phyloP scores from a whole-genome alignment of 257 asterid species.

The Anisodus tanguticus region DNA sequence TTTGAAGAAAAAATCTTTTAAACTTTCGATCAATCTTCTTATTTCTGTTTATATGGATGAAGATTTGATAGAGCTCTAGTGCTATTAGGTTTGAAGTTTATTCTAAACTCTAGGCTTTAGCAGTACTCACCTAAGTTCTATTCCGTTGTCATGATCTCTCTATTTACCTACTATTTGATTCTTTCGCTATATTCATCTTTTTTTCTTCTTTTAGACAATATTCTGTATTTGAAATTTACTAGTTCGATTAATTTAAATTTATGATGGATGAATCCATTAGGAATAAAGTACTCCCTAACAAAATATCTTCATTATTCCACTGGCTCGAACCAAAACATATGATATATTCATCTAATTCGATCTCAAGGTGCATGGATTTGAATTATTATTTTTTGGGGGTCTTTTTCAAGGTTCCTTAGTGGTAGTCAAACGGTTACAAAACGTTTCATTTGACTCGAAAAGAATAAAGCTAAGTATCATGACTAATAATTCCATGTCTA shows the following conservation, averaged over 20 bases:
- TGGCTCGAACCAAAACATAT: neutral
- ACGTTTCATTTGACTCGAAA: conserved; percentile 13
- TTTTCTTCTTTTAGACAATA: neutral
- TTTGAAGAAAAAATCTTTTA: neutral
- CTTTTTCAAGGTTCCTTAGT: neutral
- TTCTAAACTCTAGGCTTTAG: too few relatives aligned
- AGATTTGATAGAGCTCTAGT: too few relatives aligned
- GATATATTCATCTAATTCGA: neutral
- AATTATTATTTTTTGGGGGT: neutral
- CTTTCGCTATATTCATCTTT: neutral
- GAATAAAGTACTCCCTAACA: neutral
- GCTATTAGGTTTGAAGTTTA: too few relatives aligned
- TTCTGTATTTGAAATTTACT: neutral
- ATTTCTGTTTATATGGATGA: neutral
- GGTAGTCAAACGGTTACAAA: conserved; percentile 23
- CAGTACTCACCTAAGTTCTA: too few relatives aligned
- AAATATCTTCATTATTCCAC: neutral
- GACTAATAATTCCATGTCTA: conserved; percentile 3
- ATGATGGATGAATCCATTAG: neutral
- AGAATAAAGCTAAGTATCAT: neutral
- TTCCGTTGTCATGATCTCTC: neutral
- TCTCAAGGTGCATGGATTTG: neutral
- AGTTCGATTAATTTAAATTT: neutral
- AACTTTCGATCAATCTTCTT: too few relatives aligned
- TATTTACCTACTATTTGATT: neutral